phyloP scores from a whole-genome alignment of 2,329 filamentous ascomycete genomes.

The Lomentospora prolificans region DNA sequence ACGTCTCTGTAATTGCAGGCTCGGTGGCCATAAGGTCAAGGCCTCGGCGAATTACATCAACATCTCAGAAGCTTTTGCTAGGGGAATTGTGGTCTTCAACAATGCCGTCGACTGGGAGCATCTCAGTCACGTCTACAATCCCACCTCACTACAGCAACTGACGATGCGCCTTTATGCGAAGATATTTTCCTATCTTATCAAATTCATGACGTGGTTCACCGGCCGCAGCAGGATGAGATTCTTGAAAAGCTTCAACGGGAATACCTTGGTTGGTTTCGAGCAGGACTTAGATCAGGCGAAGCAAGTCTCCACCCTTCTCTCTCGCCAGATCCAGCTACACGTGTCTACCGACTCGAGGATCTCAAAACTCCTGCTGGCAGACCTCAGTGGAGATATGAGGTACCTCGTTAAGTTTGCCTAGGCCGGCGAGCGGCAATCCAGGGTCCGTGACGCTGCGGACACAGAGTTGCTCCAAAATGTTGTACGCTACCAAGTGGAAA shows the following conservation, averaged over 20 bases:
- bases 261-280: slow-evolving; percentile 5
- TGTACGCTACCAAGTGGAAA: not conserved
- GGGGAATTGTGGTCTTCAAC: slow-evolving; percentile 12
- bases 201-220: slow-evolving; percentile 14
- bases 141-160: slow-evolving; percentile 7
- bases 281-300: slow-evolving; percentile 10
- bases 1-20: slow-evolving; percentile 11
- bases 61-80: slow-evolving; percentile 12
- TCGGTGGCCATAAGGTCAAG: slow-evolving; percentile 14
- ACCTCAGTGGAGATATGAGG: slow-evolving; percentile 4
- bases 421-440: not conserved
- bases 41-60: slow-evolving; percentile 13
- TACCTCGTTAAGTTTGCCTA: slow-evolving; percentile 9
- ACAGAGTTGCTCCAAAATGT: not conserved
- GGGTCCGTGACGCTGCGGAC: not conserved
- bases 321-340: slow-evolving; percentile 10
- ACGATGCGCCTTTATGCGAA: slow-evolving; percentile 13
- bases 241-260: slow-evolving; percentile 13
- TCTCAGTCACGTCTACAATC: slow-evolving; percentile 10
- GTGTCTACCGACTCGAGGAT: slow-evolving; percentile 10
- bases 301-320: slow-evolving; percentile 6
- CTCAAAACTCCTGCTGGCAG: slow-evolving; percentile 10
- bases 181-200: slow-evolving; percentile 12
- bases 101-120: slow-evolving; percentile 12
- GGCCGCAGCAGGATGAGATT: slow-evolving; percentile 11